Evolutionary conservation across 768 basidiomycete species (phyloP), one percentile per base, ranked within the genome.

Genomic region (Termitomyces sp.): DNA sequence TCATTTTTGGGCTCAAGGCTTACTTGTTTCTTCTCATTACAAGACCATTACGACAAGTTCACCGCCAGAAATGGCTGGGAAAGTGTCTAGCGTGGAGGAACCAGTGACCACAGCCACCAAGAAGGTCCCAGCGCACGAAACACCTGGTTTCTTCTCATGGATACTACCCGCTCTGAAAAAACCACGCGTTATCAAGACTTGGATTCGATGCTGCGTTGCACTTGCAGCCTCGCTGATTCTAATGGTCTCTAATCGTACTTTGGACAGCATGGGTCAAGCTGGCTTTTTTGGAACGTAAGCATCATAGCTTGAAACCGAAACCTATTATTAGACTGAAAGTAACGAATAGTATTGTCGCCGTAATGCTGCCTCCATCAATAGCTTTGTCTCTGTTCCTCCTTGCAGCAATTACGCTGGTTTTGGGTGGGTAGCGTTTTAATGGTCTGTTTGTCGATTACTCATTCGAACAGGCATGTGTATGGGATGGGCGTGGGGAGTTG

Each of bases 401-500:
- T 46, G 76, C 71, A 4, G 56, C 61, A 5, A 48, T 68, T 17
- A 76, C 71, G 4, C 49, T 77, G 12, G 57, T 77, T 4, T 16
- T 75, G 7, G 77, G 75, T 68, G 48, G 46, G 65, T 61, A n/a
- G 25, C 35, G 23, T n/a, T 16, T 38, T n/a, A 1, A 37, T 2
- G 41, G 8, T 5, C 19, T 25, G 5, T 25, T n/a, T 47, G 5
- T 16, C 37, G 45, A 14, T 32, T 32, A 46, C 12, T 27, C 8
- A 45, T 38, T 54, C 16, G 23, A 38, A 17, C 31, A 73, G 76
- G 77, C 0, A 76, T 80, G 74, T 59, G 76, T 19, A 42, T 77
- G 27, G 78, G 78, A 17, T 79, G 79, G 79, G 79, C 75, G 19
- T 77, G 77, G 73, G 77, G 75, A 25, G 69, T 62, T 47, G 78